phyloP scores from a whole-genome alignment of 495 filamentous ascomycete genomes.

The Parathielavia appendiculata region DNA sequence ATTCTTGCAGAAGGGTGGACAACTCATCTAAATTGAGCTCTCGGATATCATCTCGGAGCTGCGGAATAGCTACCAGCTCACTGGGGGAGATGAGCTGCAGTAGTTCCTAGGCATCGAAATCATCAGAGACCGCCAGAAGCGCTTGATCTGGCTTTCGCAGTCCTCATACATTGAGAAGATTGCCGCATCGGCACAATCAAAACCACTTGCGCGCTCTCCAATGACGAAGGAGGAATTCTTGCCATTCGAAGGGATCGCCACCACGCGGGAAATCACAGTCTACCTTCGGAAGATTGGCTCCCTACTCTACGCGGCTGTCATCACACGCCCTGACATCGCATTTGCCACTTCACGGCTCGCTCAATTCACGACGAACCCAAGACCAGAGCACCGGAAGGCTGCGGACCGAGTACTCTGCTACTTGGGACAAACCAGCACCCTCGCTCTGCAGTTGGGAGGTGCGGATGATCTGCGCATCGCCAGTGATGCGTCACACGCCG shows the following conservation, averaged over 20 bases:
- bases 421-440: conserved; percentile 1
- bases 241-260: conserved; percentile 1
- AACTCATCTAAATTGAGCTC: too few species aligned
- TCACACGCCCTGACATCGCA: conserved; percentile 16
- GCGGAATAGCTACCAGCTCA: conserved; percentile 12
- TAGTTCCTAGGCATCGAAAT: conserved; percentile 17
- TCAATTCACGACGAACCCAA: conserved; percentile 10
- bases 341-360: conserved; percentile 8
- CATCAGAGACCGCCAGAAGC: conserved; percentile 7
- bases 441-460: conserved; percentile 12
- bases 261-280: background rate
- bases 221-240: conserved; percentile 5
- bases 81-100: conserved; percentile 10
- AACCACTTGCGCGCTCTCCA: background rate
- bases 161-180: conserved; percentile 12
- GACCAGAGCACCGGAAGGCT: conserved; percentile 14
- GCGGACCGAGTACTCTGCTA: conserved; percentile 14
- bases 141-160: conserved; percentile 16
- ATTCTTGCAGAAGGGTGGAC: background rate
- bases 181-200: background rate
- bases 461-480: conserved; percentile 8
- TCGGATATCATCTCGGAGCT: conserved; percentile 17
- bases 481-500: conserved; percentile 8
- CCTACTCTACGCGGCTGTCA: conserved; percentile 13
- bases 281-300: conserved; percentile 16